Conservation (phyloP, 768 basidiomycete species). For the Hemileccinum impolitum region DNA sequence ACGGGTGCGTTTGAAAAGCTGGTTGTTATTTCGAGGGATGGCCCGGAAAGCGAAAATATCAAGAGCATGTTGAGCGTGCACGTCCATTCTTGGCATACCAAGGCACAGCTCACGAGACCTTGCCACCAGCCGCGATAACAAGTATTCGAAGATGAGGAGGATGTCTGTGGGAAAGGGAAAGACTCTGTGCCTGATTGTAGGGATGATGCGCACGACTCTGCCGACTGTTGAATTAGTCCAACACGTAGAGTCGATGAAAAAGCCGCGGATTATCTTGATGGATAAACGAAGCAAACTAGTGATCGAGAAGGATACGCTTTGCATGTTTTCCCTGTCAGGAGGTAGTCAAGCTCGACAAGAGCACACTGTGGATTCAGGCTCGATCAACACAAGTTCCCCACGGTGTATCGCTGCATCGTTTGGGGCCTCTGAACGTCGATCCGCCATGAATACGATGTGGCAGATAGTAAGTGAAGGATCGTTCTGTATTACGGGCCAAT, state of each 20-base stretch:
- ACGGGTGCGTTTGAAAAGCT: neutral
- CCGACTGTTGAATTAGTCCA: neutral
- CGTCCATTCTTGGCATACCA: constrained; percentile 10
- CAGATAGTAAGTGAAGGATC: neutral
- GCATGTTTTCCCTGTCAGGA: too few relatives aligned
- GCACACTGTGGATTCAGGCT: too few relatives aligned
- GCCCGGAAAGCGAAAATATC: constrained; percentile 5
- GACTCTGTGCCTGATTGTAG: neutral
- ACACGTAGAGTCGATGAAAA: neutral
- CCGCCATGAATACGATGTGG: neutral
- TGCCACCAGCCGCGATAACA: constrained; percentile 2
- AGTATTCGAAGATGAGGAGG: constrained; percentile 2
- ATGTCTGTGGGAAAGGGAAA: constrained; percentile 7
- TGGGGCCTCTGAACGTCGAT: neutral
- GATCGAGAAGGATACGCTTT: neutral
- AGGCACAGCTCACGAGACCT: constrained; percentile 6
- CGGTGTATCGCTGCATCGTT: neutral
- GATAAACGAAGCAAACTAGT: neutral
- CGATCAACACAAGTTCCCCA: too few relatives aligned
- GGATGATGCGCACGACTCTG: constrained; percentile 2
- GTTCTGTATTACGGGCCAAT: neutral
- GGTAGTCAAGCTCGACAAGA: too few relatives aligned
- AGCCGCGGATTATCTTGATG: neutral
- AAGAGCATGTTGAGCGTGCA: constrained; percentile 10
- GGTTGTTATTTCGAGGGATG: constrained; percentile 5